phyloP scores from a whole-genome alignment of 352 stramenopile species.

The Pythium phragmitis region DNA sequence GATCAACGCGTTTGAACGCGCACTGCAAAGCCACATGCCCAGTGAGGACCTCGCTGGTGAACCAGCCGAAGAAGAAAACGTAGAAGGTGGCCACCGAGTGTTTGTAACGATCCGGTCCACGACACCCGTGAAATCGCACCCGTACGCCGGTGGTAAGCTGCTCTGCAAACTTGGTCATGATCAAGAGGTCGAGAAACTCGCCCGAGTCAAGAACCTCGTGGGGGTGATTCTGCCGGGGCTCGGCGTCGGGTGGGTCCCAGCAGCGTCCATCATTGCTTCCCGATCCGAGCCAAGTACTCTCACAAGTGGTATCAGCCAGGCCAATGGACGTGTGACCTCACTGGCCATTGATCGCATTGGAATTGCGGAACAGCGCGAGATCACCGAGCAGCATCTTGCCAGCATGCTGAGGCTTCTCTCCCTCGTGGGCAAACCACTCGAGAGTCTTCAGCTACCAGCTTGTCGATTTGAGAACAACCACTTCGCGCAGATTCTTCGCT shows the following conservation, averaged over 20 bases:
- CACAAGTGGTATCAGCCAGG: not conserved
- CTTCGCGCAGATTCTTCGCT: constrained; percentile 9
- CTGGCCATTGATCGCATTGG: constrained; percentile 1
- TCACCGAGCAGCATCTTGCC: not conserved
- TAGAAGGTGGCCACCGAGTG: not conserved
- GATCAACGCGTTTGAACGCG: not conserved
- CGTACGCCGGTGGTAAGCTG: constrained; percentile 9
- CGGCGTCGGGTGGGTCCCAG: constrained; percentile 34
- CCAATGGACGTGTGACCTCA: constrained; percentile 2
- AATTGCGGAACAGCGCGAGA: not conserved
- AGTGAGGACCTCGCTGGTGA: not conserved
- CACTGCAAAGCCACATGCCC: constrained; percentile 7
- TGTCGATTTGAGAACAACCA: not conserved
- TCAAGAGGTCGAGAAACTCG: constrained; percentile 35
- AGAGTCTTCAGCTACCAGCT: constrained; percentile 5
- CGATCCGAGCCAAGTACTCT: not conserved
- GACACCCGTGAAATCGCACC: constrained; percentile 10
- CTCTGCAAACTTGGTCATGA: constrained; percentile 6
- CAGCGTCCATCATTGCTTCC: not conserved
- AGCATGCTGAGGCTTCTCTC: not conserved
- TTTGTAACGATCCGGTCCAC: constrained; percentile 6
- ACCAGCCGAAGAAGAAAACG: not conserved
- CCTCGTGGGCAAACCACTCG: constrained; percentile 7
- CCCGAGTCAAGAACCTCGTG: constrained; percentile 24
- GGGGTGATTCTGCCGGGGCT: constrained; percentile 38